Evolutionary conservation across 1,284 basidiomycete genomes (phyloP).

Genomic region (Cystobasidium slooffiae): DNA sequence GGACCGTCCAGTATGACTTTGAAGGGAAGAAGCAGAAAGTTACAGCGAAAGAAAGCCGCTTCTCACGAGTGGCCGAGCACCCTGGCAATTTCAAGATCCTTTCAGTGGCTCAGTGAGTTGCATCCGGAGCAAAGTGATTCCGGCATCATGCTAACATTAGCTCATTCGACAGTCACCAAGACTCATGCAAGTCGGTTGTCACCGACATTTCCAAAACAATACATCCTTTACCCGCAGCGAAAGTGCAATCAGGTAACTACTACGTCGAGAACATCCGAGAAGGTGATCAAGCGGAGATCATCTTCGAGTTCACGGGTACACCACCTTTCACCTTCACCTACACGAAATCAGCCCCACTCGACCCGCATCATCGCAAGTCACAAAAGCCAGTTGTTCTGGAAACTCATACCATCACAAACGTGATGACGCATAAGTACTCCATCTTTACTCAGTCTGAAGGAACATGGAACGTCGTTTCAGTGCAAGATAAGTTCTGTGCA

Average conservation of each 20-base stretch:
- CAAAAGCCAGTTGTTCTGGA: conserved; percentile 46
- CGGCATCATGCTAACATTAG: background rate
- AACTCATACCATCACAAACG: conserved; percentile 70
- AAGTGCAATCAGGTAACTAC: conserved; percentile 80
- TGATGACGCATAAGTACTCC: conserved; percentile 76
- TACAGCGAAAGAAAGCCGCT: conserved; percentile 75
- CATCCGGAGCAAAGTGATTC: background rate
- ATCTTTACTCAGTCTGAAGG: conserved; percentile 65
- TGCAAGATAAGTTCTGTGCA: conserved; percentile 80
- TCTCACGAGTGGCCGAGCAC: conserved; percentile 78
- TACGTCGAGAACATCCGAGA: conserved; percentile 85
- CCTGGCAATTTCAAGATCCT: conserved; percentile 80
- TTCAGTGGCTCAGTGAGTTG: conserved; percentile 75
- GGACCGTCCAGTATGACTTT: conserved; percentile 88
- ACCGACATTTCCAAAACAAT: conserved; percentile 76
- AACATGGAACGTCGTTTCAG: conserved; percentile 89
- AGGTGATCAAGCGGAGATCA: conserved; percentile 69
- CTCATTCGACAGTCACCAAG: conserved; percentile 44
- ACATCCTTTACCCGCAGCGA: conserved; percentile 82
- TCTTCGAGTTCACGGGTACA: conserved; percentile 84
- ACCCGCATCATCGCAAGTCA: conserved; percentile 49
- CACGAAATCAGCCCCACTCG: conserved; percentile 56
- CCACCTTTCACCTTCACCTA: conserved; percentile 86
- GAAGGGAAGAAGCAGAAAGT: conserved; percentile 75
- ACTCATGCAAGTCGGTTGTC: conserved; percentile 74